Evolutionary conservation across 2,329 filamentous ascomycete species (phyloP), one percentile per base, ranked within the genome.

Genomic region (Aspergillus brunneoviolaceus): DNA sequence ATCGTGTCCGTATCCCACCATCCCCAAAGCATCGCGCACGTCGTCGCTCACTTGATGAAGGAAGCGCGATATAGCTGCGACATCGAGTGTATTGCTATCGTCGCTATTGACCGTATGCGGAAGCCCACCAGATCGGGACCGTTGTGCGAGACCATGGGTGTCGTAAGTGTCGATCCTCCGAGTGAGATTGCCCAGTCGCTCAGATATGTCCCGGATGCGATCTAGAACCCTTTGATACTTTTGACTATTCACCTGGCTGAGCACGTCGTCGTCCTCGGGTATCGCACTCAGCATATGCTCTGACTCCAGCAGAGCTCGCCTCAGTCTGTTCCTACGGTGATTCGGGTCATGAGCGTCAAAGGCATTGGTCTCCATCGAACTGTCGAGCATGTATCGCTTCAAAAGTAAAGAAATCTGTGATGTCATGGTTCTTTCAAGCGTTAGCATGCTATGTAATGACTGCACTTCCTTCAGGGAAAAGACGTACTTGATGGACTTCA

Each of bases 1-100:
- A 12, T 48, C 51, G 25, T 55, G 48, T 5, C 54, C 51, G 21
- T 61, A 62, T 5, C 62, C 62, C 1, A 58, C 62, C 23, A 55
- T 58, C 10, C 58, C 49, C 31, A 63, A 42, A 0, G 57, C 62
- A 6, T 56, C 62, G 5, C 57, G 50, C 14, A 60, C 48, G 35
- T 63, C 57, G 5, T 56, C 55, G 19, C 62, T 54, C 7, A 61
- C 57, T 12, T 62, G 57, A 19, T 62, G 51, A 31, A 63, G 51
- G 7, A 63, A 23, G 11, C 58, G 60, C 5, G 60, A 47, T 6
- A 62, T 42, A 1, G 62, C 60, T 50, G 31, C 57, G 21, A 59
- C 50, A 3, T 42, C 27, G 4, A 53, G 51, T 2, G 51, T 49
- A 19, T 58, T 51, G n/a, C 45, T 57, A 3, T 53, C 48, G 5